Conservation (phyloP, 495 filamentous ascomycete species). For the Aspergillus campestris region DNA sequence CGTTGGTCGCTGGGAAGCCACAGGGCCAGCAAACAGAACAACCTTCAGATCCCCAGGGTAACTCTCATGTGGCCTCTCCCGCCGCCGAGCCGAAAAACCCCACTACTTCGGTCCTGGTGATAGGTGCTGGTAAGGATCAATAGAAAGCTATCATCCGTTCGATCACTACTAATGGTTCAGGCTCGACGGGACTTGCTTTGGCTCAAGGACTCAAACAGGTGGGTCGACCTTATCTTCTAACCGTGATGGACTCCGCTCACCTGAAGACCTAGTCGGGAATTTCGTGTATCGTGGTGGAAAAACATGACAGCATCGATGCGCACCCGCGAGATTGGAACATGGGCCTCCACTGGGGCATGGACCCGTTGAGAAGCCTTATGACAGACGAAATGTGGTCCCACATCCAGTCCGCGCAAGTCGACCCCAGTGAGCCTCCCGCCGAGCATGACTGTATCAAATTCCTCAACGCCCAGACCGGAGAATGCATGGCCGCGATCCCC, state of each 20-base stretch:
- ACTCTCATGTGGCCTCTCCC: not conserved
- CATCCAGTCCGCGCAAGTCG: conserved; percentile 33
- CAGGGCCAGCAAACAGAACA: not conserved
- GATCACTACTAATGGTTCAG: conserved; percentile 9
- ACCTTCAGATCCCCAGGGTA: too few species aligned
- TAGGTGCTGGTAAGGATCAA: conserved; percentile 12
- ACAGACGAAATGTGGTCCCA: conserved; percentile 22
- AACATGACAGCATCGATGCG: conserved; percentile 24
- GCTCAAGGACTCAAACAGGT: conserved; percentile 42
- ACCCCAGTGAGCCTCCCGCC: conserved; percentile 21
- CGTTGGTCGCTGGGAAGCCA: not conserved
- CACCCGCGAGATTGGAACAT: conserved; percentile 51
- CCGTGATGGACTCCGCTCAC: conserved; percentile 3
- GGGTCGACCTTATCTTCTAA: not conserved
- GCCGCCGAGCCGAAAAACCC: not conserved
- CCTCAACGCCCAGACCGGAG: conserved; percentile 42
- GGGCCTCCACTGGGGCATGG: conserved; percentile 45
- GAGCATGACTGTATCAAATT: conserved; percentile 30
- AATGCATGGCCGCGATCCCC: conserved; percentile 25
- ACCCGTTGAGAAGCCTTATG: conserved; percentile 30
- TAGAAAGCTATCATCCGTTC: too few species aligned
- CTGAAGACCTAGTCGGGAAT: conserved; percentile 34
- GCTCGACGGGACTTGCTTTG: conserved; percentile 30
- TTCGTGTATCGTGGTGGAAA: conserved; percentile 41
- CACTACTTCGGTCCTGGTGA: conserved; percentile 9